A percentile compares a stretch with the other conserved stretches of the same genome.
These are phyloP conservation scores for Aspergillus conjunctus DNA, from an alignment of 495 filamentous ascomycete genomes.

Conservation along the genomic window DNA sequence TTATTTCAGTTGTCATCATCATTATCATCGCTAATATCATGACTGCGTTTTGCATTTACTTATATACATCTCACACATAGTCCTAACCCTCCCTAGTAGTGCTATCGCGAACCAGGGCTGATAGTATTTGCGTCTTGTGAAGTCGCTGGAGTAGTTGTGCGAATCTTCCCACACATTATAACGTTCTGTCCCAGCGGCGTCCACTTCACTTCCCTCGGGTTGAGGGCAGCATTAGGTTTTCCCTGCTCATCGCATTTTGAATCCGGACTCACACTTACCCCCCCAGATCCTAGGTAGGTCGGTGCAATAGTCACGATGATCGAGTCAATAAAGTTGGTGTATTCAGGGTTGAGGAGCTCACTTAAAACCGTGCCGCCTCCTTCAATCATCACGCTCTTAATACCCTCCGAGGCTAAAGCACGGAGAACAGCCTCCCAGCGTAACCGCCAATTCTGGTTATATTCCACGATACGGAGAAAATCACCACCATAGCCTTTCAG, in stretches of 20 bases:
- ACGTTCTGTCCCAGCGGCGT: conserved; percentile 72
- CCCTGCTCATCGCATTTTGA: conserved; percentile 52
- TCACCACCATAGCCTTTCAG: conserved; percentile 54
- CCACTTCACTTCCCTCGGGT: conserved; percentile 71
- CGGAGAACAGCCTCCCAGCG: conserved; percentile 65
- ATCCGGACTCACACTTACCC: conserved; percentile 69
- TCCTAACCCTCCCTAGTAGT: conserved; percentile 2
- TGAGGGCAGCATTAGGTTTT: conserved; percentile 56
- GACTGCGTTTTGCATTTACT: neutral
- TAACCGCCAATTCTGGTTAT: conserved; percentile 52
- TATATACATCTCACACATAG: conserved; percentile 1
- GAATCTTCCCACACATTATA: conserved; percentile 70
- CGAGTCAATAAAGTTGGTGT: conserved; percentile 65
- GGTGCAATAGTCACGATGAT: conserved; percentile 86
- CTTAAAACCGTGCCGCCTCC: conserved; percentile 80
- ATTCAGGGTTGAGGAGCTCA: conserved; percentile 63
- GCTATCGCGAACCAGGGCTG: conserved; percentile 5
- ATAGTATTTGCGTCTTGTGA: neutral
- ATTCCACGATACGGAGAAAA: conserved; percentile 51
- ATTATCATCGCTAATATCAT: conserved; percentile 5
- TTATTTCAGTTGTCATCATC: conserved; percentile 2
- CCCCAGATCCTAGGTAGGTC: conserved; percentile 76
- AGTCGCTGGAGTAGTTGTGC: conserved; percentile 16
- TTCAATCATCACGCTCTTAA: conserved; percentile 86
- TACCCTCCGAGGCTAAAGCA: conserved; percentile 57